A percentile compares a stretch with the other conserved stretches of the same genome.
Conservation (phyloP, 2,329 filamentous ascomycete genomes). For the Phialocephala sp. region DNA sequence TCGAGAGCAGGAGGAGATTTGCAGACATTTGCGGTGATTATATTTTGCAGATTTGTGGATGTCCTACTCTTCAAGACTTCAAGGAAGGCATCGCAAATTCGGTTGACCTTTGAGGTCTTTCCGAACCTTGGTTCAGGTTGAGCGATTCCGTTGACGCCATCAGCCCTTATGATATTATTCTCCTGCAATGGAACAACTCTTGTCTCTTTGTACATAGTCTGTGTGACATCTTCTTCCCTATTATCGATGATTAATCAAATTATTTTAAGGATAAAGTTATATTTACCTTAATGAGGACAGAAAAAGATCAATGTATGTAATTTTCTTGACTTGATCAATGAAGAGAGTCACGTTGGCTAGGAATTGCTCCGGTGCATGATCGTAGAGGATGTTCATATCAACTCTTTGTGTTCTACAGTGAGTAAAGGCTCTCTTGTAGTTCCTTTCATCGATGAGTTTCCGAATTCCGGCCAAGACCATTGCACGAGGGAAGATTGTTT, state of each 20-base stretch:
- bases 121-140: conserved; percentile 28
- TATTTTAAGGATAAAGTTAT: not conserved
- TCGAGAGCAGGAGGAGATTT: conserved; percentile 90
- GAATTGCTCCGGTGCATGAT: conserved; percentile 89
- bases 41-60: conserved; percentile 78
- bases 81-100: conserved; percentile 85
- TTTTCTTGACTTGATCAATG: conserved; percentile 81
- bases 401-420: conserved; percentile 92
- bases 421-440: conserved; percentile 84
- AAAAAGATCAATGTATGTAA: conserved; percentile 87
- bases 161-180: conserved; percentile 36
- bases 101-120: conserved; percentile 74
- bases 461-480: conserved; percentile 92
- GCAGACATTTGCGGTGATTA: conserved; percentile 93
- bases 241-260: conserved; percentile 22
- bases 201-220: conserved; percentile 93
- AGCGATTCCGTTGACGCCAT: conserved; percentile 27
- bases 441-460: conserved; percentile 75
- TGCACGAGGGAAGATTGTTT: conserved; percentile 92
- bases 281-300: conserved; percentile 79
- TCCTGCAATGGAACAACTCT: conserved; percentile 51
- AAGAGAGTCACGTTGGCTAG: conserved; percentile 77
- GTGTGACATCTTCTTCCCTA: conserved; percentile 87
- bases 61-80: conserved; percentile 66
- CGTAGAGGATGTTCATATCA: conserved; percentile 96